These are phyloP conservation scores for Glycine soja DNA, from an alignment of 306 rosid genomes.

Conservation along the genomic window DNA sequence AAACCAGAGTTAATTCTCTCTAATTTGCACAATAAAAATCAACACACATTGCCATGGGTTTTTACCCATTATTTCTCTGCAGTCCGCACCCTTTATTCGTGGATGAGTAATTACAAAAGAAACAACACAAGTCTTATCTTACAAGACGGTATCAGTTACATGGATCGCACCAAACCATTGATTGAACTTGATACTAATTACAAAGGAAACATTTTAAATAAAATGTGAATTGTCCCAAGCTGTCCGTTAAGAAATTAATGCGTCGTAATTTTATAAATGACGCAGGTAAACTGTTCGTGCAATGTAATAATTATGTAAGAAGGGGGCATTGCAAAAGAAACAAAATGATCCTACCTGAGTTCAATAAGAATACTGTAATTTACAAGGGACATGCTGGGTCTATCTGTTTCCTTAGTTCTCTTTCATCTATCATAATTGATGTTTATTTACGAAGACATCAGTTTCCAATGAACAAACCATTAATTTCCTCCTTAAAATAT, in stretches of 20 bases:
- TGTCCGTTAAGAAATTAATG: neutral
- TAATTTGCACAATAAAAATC: too few relatives aligned
- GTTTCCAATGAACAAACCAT: neutral
- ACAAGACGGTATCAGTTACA: neutral
- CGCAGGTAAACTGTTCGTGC: constrained; percentile 19
- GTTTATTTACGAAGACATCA: constrained; percentile 43
- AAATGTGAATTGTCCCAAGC: neutral
- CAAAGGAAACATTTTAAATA: neutral
- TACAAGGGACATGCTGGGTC: constrained; percentile 40
- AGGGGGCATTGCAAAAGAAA: constrained; percentile 13
- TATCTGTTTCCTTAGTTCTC: constrained; percentile 35
- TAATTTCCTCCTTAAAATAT: too few relatives aligned
- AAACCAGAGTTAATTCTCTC: too few relatives aligned
- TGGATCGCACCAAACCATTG: neutral
- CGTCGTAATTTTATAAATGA: constrained; percentile 10
- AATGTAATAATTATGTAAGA: constrained; percentile 12
- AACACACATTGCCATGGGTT: too few relatives aligned
- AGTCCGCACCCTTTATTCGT: neutral
- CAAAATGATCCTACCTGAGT: constrained; percentile 38
- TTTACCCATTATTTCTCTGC: neutral
- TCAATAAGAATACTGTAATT: constrained; percentile 44
- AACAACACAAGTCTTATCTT: neutral
- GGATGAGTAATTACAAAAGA: neutral
- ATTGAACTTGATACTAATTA: neutral
- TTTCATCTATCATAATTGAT: constrained; percentile 7